Percentiles rank a stretch among this genome's conserved stretches.
phyloP scores from a whole-genome alignment of 2,329 filamentous ascomycete genomes.

The Moelleriella libera region DNA sequence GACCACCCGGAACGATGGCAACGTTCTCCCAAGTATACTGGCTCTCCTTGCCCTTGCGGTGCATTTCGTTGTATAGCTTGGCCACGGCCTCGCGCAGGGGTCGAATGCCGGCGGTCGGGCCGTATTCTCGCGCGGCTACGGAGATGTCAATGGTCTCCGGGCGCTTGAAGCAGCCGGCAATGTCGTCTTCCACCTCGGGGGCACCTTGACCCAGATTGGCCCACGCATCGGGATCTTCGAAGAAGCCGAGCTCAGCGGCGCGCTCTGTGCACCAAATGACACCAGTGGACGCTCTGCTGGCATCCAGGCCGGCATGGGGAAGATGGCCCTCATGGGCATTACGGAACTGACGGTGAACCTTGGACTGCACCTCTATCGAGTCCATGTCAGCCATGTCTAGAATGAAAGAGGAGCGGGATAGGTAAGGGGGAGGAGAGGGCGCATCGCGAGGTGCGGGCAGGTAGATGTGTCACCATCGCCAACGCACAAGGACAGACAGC shows the following conservation, averaged over 20 bases:
- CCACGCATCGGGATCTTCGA: constrained; percentile 70
- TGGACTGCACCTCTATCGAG: constrained; percentile 60
- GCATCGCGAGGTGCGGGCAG: background rate
- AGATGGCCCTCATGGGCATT: constrained; percentile 82
- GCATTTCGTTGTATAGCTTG: constrained; percentile 83
- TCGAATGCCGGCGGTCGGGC: constrained; percentile 88
- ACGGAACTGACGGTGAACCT: constrained; percentile 80
- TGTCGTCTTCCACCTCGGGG: constrained; percentile 87
- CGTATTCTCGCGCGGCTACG: constrained; percentile 73
- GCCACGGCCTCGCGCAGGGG: constrained; percentile 80
- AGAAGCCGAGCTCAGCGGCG: constrained; percentile 77
- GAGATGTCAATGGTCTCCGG: constrained; percentile 67
- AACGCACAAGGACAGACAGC: background rate
- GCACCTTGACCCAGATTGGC: constrained; percentile 91
- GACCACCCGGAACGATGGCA: constrained; percentile 84
- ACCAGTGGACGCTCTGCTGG: constrained; percentile 76
- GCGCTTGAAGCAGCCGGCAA: constrained; percentile 74
- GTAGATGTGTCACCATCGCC: too few species aligned
- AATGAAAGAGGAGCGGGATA: too few species aligned
- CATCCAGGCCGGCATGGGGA: constrained; percentile 81
- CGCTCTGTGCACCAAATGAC: constrained; percentile 89
- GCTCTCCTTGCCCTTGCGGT: constrained; percentile 73
- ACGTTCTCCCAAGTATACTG: constrained; percentile 98
- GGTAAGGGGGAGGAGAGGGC: background rate
- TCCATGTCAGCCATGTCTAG: constrained; percentile 5